Evolutionary conservation across 2,329 filamentous ascomycete species (phyloP).

Genomic region (Trichoderma semiorbis): DNA sequence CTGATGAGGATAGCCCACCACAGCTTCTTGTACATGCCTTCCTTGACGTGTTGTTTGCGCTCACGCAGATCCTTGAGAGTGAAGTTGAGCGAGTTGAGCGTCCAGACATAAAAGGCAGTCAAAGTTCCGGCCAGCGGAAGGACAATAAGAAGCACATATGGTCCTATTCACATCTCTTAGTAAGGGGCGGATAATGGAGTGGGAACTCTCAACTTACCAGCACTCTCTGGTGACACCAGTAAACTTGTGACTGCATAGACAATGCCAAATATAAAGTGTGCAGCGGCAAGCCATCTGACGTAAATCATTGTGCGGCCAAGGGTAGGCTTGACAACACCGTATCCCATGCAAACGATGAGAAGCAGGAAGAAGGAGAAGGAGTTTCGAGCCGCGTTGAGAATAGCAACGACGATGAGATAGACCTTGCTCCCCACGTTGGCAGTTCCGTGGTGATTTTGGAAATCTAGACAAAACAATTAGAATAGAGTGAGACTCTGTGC

Average conservation of each 20-base stretch:
- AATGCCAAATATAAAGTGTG: constrained; percentile 91
- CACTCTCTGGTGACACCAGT: constrained; percentile 82
- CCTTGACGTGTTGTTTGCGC: constrained; percentile 90
- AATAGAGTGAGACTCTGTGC: background rate
- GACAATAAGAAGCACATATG: constrained; percentile 87
- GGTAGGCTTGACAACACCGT: constrained; percentile 92
- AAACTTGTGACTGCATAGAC: constrained; percentile 90
- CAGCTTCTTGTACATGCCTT: constrained; percentile 93
- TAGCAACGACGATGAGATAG: constrained; percentile 84
- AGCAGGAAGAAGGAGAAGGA: constrained; percentile 98
- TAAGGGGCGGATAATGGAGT: background rate
- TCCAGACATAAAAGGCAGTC: constrained; percentile 98
- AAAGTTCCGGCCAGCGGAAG: constrained; percentile 86
- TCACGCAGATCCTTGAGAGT: constrained; percentile 96
- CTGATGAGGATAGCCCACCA: constrained; percentile 96
- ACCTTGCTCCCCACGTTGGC: constrained; percentile 79
- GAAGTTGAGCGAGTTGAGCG: constrained; percentile 86
- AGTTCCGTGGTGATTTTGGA: constrained; percentile 77
- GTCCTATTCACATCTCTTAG: constrained; percentile 48
- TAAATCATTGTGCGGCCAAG: constrained; percentile 92
- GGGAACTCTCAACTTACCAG: constrained; percentile 46
- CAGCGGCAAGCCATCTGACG: constrained; percentile 84
- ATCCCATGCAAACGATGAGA: constrained; percentile 98
- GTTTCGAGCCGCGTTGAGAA: constrained; percentile 90
- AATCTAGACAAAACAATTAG: constrained; percentile 55